A percentile compares a stretch with the other conserved stretches of the same genome.
Evolutionary conservation across 176 grass and related monocot genomes (phyloP).

Genomic region (Ananas comosus): DNA sequence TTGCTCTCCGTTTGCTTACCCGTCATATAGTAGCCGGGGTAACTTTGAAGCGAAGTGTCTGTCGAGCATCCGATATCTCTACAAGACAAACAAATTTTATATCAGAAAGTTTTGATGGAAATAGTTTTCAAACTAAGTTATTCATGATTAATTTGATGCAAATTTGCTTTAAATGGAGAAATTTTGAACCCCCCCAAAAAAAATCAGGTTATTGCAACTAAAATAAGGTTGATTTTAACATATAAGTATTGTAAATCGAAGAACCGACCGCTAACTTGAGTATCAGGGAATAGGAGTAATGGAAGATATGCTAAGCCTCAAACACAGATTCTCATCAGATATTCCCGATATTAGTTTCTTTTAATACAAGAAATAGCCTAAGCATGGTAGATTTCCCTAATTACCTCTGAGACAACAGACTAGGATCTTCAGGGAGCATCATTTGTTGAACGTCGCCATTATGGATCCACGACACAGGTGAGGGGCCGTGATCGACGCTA

Average conservation of each 20-base stretch:
- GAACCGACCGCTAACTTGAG: too few species aligned
- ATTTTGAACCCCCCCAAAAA: neutral
- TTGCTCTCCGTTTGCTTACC: slow-evolving; percentile 23
- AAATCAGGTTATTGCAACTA: neutral
- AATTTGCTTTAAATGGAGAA: neutral
- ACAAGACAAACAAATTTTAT: slow-evolving; percentile 1
- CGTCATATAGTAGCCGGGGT: slow-evolving; percentile 41
- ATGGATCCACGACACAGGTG: slow-evolving; percentile 35
- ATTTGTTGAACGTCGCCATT: slow-evolving; percentile 23
- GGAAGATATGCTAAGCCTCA: too few species aligned
- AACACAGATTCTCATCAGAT: neutral
- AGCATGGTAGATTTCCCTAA: neutral
- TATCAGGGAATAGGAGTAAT: too few species aligned
- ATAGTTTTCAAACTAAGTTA: neutral
- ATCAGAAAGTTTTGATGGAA: neutral
- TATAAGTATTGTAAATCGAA: too few species aligned
- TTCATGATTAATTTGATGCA: neutral
- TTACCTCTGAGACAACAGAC: slow-evolving; percentile 60
- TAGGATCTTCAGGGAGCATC: slow-evolving; percentile 40
- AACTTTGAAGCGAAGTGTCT: slow-evolving; percentile 43
- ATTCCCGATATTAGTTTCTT: too few species aligned
- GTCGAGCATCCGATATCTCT: slow-evolving; percentile 57
- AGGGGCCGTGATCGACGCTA: slow-evolving; percentile 22
- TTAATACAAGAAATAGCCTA: neutral
- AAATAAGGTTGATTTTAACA: neutral